phyloP scores from a whole-genome alignment of 352 stramenopile genomes.

The Phytophthora aleatoria region DNA sequence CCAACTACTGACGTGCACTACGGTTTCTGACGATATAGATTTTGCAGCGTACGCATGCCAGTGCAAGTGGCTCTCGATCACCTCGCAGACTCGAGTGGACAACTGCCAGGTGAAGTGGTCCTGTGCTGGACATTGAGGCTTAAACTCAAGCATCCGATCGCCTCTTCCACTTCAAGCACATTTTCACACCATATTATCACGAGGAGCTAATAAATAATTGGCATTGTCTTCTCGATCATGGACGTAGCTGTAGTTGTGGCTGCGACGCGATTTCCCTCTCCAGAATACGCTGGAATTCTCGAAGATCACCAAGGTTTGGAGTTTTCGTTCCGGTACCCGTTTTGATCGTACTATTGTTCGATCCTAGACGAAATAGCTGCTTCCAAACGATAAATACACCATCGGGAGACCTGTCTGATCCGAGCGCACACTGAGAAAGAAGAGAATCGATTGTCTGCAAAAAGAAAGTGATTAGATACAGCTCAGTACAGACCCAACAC shows the following conservation, averaged over 20 bases:
- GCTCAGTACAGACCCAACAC: background rate
- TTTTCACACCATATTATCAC: slow-evolving; percentile 19
- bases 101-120: slow-evolving; percentile 72
- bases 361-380: slow-evolving; percentile 56
- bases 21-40: slow-evolving; percentile 23
- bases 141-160: slow-evolving; percentile 1
- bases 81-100: slow-evolving; percentile 51
- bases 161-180: slow-evolving; percentile 1
- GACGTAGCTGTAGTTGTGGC: slow-evolving; percentile 55
- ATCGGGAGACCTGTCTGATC: slow-evolving; percentile 55
- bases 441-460: slow-evolving; percentile 69
- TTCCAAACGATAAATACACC: slow-evolving; percentile 64
- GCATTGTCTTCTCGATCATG: slow-evolving; percentile 27
- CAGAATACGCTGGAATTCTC: slow-evolving; percentile 44
- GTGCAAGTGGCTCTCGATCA: slow-evolving; percentile 80
- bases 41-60: slow-evolving; percentile 78
- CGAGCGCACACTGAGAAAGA: slow-evolving; percentile 60
- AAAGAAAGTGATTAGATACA: slow-evolving; percentile 2
- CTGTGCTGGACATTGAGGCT: slow-evolving; percentile 60
- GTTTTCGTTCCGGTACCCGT: slow-evolving; percentile 14
- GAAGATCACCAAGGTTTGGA: slow-evolving; percentile 24
- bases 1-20: slow-evolving; percentile 4
- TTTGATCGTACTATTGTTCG: background rate
- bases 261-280: slow-evolving; percentile 59
- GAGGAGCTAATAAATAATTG: slow-evolving; percentile 30